These are phyloP conservation scores for Ceratocystis harringtonii DNA, from an alignment of 2,329 filamentous ascomycete species.

Conservation along the genomic window DNA sequence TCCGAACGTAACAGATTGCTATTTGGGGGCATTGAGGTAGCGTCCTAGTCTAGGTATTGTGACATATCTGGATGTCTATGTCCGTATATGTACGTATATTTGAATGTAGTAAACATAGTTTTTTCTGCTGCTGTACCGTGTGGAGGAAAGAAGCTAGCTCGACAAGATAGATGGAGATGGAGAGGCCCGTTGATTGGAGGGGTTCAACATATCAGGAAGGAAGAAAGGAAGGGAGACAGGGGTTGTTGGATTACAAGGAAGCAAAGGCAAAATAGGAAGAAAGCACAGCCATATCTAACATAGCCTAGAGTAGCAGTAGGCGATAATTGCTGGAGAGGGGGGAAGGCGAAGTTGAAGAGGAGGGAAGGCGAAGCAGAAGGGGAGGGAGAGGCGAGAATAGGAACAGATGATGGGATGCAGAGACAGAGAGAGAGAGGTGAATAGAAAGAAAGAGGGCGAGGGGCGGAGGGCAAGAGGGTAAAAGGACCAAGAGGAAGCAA, in stretches of 20 bases:
- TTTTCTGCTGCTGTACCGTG: neutral
- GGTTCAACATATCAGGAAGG: neutral
- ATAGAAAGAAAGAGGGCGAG: neutral
- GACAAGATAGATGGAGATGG: neutral
- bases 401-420: neutral
- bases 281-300: neutral
- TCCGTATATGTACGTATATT: neutral
- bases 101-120: neutral
- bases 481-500: neutral
- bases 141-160: neutral
- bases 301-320: neutral
- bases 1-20: neutral
- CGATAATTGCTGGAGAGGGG: neutral
- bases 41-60: neutral
- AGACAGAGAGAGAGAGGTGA: neutral
- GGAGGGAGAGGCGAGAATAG: neutral
- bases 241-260: neutral
- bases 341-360: neutral
- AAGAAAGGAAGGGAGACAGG: neutral
- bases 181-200: neutral
- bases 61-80: neutral
- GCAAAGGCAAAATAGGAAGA: neutral
- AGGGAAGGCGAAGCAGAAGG: neutral
- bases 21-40: neutral
- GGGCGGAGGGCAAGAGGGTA: neutral